Evolutionary conservation across 2,329 filamentous ascomycete species (phyloP).

Genomic region (Sporothrix brunneoviolacea): DNA sequence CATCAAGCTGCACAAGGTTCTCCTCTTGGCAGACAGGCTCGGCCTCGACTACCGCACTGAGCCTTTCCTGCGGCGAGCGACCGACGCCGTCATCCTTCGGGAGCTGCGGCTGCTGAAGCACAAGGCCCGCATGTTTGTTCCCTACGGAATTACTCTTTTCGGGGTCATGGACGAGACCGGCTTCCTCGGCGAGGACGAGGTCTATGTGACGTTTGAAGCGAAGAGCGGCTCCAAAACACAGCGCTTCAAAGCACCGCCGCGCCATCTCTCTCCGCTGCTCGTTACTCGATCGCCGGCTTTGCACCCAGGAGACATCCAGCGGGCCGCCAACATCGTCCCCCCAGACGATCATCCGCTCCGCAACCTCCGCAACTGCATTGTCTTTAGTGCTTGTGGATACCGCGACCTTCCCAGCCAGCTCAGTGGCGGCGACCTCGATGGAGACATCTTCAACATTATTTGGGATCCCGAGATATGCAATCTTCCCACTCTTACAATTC

Average conservation of each 20-base stretch:
- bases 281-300: constrained; percentile 76
- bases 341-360: constrained; percentile 52
- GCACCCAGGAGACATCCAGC: constrained; percentile 74
- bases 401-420: constrained; percentile 74
- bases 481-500: constrained; percentile 37
- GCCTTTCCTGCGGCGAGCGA: constrained; percentile 59
- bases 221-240: constrained; percentile 16
- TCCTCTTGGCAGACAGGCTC: constrained; percentile 51
- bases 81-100: constrained; percentile 64
- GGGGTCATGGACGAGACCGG: constrained; percentile 80
- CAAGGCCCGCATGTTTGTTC: constrained; percentile 66
- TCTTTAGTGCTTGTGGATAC: constrained; percentile 64
- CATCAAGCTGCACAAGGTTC: constrained; percentile 54
- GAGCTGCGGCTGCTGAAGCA: constrained; percentile 72
- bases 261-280: constrained; percentile 40
- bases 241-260: constrained; percentile 16
- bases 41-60: constrained; percentile 62
- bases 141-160: constrained; percentile 66
- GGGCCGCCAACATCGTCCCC: constrained; percentile 56
- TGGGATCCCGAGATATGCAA: constrained; percentile 47
- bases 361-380: constrained; percentile 63
- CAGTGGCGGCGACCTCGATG: constrained; percentile 76
- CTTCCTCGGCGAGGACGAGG: constrained; percentile 57
- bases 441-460: constrained; percentile 75
- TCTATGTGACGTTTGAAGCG: constrained; percentile 50